Base-by-base conservation (phyloP, 1,139 yeast species). In the Chernovozyma sophiae-reginae region DNA sequence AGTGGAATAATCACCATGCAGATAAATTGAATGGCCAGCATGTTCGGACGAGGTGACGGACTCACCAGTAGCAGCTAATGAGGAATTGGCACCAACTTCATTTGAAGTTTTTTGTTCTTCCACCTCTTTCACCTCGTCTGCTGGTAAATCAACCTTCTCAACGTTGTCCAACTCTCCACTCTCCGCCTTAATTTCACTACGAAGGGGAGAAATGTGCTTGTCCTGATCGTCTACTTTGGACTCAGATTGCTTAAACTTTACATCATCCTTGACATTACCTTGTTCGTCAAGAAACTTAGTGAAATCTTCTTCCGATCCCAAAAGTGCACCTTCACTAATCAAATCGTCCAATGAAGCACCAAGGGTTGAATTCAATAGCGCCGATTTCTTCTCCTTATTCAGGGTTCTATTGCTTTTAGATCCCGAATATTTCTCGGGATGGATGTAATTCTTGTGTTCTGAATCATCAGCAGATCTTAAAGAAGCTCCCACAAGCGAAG, bases 291-390 rank as follows among this genome's bases (percentile, higher is more conserved):
- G 59, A 36, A 74, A 64, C 25, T 61, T 59, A 18, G 72, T 80
- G 46, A 79, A 70, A 45, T 69, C 74, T 44, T 71, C 79, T 40
- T 77, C 83, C 17, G 77, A 76, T 8, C 77, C 76, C 45, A 77
- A 51, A 37, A 79, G 60, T 0, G 83, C 84, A 17, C 86, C 85
- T 48, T 78, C 84, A 32, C 59, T 72, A 41, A 69, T 73, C 49
- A 78, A 65, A 32, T 79, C 81, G 43, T 72, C 81, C 45, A 78
- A 68, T 0, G 78, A 67, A 22, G 77, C 73, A 32, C 72, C 55
- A 24, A 69, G 52, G 20, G 60, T 49, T 3, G 38, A 31, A 33
- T 41, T 40, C 12, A 30, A 22, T 6, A 41, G 14, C 13, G 34
- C 19, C 2, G 19, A 4, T 34, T 39, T 40, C 36, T 49, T 51